Base-by-base conservation (phyloP, 331 rosid species). In the Saraca asoca region DNA sequence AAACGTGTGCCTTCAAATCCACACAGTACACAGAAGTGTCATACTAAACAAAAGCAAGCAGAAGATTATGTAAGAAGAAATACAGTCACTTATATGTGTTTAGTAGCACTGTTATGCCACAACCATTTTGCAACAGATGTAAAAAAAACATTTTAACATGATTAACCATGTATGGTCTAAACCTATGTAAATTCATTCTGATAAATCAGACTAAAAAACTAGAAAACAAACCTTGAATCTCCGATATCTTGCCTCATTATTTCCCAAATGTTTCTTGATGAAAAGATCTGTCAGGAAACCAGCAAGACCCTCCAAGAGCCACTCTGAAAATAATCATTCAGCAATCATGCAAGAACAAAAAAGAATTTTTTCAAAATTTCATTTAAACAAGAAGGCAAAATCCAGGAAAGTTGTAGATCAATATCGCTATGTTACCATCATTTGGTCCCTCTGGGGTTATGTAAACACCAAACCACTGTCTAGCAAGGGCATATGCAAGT, bases 291-390 rank as follows among this genome's bases (percentile, higher is more conserved):
- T 80, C 86, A 94, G 55, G 79, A 86, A 94, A 66, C 95, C 90
- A 42, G 98, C 96, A 55, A 94, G 97, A 70, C 98, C 97, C 29
- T 94, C 98, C 84, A 94, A 82, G 79, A 94, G 91, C 98, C 97
- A 94, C 68, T 90, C 98, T 94, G 88, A 66, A 41, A 78, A 71
- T 20, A 79, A 68, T 51, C 70, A 73, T 78, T 64, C 60, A 37
- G 50, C 37, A 73, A 69, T 7, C 72, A 69, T 51, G 70, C 43
- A 58, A 41, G 51, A 73, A n/a, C n/a, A n/a, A n/a, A n/a, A 69
- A 62, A 33, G 58, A 15, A 41, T 16, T 59, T 64, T 61, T 54
- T 51, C 16, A 57, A 34, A 29, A 57, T 39, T 73, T 51, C 19
- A 35, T 51, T 46, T n/a, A 59, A 78, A 24, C 71, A 18, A 5